Percentiles rank a stretch among this genome's conserved stretches.
These are phyloP conservation scores for Adansonia rubrostipa DNA, from an alignment of 441 rosid species.

Conservation along the genomic window DNA sequence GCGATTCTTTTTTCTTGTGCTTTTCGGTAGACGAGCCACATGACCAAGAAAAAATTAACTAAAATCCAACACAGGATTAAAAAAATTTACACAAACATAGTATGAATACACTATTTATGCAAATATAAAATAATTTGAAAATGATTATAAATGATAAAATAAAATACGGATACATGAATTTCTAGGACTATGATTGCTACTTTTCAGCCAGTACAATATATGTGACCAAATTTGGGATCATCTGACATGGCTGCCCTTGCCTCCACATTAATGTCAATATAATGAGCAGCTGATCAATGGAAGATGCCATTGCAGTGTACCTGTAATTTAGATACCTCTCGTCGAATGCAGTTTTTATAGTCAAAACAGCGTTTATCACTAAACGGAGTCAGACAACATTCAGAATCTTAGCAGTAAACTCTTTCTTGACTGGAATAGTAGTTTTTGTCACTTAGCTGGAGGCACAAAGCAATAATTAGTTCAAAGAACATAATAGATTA, in stretches of 20 bases:
- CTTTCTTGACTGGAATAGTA: slow-evolving; percentile 70
- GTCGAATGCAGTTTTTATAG: not conserved
- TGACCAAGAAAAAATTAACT: no score
- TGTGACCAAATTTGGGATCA: slow-evolving; percentile 84
- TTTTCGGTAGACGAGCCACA: slow-evolving; percentile 39
- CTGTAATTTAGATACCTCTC: slow-evolving; percentile 36
- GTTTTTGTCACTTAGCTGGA: slow-evolving; percentile 72
- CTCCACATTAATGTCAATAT: slow-evolving; percentile 76
- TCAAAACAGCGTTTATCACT: not conserved
- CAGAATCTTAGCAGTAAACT: slow-evolving; percentile 48
- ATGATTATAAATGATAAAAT: no score
- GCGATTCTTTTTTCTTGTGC: slow-evolving; percentile 54
- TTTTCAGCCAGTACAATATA: slow-evolving; percentile 69
- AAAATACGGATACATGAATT: no score
- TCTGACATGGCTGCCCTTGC: slow-evolving; percentile 61
- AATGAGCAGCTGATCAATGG: slow-evolving; percentile 42
- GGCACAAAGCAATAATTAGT: slow-evolving; percentile 19
- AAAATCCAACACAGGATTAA: no score
- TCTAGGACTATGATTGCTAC: not conserved
- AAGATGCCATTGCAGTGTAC: slow-evolving; percentile 53
- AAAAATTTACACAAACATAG: no score
- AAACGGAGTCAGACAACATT: not conserved
- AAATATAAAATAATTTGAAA: no score
- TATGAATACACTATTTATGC: no score
- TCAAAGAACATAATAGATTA: not conserved